These are phyloP conservation scores for Starmerella khaoyaiensis DNA, from an alignment of 805 yeast genomes.

Conservation along the genomic window DNA sequence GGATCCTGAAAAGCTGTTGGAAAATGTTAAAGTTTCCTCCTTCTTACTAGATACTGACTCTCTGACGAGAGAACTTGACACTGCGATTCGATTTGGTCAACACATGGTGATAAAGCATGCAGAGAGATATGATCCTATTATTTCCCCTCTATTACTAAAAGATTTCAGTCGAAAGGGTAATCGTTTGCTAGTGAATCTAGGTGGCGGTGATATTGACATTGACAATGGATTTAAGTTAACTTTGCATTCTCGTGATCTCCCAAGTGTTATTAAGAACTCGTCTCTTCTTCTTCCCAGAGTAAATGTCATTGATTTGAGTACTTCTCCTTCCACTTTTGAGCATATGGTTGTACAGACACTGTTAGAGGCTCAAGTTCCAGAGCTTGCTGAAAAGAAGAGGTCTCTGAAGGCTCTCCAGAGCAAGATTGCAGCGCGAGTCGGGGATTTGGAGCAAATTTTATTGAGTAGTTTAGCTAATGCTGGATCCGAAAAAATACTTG, in stretches of 20 bases:
- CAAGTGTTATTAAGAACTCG: constrained; percentile 30
- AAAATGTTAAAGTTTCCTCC: constrained; percentile 29
- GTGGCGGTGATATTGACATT: constrained; percentile 51
- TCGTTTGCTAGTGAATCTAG: constrained; percentile 46
- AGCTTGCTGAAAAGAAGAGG: constrained; percentile 43
- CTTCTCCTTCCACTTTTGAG: constrained; percentile 57
- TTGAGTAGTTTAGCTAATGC: constrained; percentile 43
- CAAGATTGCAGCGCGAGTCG: constrained; percentile 44
- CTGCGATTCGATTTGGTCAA: constrained; percentile 76
- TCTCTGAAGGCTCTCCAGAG: constrained; percentile 44
- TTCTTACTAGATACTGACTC: constrained; percentile 56
- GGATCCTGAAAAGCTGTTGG: not conserved
- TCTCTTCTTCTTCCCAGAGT: constrained; percentile 52
- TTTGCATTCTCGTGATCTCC: constrained; percentile 48
- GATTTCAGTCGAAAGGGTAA: constrained; percentile 60
- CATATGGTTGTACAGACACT: constrained; percentile 47
- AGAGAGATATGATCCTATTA: constrained; percentile 64
- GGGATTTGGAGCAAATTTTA: constrained; percentile 44
- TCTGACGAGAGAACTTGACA: constrained; percentile 57
- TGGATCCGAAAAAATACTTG: constrained; percentile 44
- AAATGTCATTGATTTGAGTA: constrained; percentile 52
- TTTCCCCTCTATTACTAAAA: constrained; percentile 46
- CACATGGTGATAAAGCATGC: constrained; percentile 61
- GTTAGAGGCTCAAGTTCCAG: constrained; percentile 48
- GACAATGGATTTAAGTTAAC: constrained; percentile 49